Evolutionary conservation across 139 green algal genomes (phyloP).

Genomic region (Coelastrella sp.): DNA sequence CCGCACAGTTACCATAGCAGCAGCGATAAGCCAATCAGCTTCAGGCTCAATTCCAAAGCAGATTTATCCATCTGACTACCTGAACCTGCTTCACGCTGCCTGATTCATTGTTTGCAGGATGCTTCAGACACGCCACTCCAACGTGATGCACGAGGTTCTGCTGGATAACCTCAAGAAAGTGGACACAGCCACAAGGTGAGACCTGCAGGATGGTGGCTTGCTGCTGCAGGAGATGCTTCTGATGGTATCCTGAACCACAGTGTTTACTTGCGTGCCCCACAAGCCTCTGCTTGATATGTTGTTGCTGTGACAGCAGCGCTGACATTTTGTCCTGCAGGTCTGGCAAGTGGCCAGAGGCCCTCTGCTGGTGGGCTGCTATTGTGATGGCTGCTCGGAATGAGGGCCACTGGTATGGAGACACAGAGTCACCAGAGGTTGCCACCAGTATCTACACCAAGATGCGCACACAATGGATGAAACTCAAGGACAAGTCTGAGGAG

Average conservation of each 20-base stretch:
- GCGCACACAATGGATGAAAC: constrained; percentile 6
- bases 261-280: background rate
- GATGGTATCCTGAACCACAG: background rate
- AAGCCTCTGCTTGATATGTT: background rate
- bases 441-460: constrained; percentile 17
- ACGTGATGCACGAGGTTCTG: background rate
- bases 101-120: too few species aligned
- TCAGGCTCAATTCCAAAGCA: too few species aligned
- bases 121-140: background rate
- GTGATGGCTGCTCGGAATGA: background rate
- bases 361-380: constrained; percentile 16
- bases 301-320: background rate
- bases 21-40: too few species aligned
- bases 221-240: background rate
- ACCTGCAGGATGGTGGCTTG: background rate
- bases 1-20: too few species aligned
- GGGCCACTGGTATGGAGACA: constrained; percentile 10
- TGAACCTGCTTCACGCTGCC: too few species aligned
- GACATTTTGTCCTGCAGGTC: background rate
- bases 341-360: background rate
- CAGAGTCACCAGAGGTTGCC: background rate
- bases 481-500: constrained; percentile 2
- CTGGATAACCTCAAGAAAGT: background rate
- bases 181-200: constrained; percentile 17
- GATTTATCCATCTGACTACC: too few species aligned